phyloP scores from a whole-genome alignment of 2,329 filamentous ascomycete genomes.

The Neurospora sp. region DNA sequence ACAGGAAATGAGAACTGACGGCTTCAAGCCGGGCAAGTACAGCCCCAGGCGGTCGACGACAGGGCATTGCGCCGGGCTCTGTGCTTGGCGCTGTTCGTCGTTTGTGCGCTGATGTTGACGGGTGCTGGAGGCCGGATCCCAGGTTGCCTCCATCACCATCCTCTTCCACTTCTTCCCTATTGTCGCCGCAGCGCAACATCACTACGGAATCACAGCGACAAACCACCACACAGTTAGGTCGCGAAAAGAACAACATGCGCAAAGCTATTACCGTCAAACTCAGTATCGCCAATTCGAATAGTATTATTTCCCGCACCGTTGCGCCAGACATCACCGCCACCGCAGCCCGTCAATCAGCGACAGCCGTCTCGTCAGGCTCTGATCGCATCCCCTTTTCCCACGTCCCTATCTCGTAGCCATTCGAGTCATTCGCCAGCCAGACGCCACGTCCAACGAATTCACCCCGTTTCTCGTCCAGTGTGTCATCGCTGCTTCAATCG shows the following conservation, averaged over 20 bases:
- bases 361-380: conserved; percentile 3
- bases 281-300: conserved; percentile 13
- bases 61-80: not conserved
- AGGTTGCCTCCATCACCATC: conserved; percentile 12
- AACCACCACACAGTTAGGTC: not conserved
- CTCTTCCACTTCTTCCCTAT: conserved; percentile 12
- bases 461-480: not conserved
- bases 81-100: not conserved
- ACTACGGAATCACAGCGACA: conserved; percentile 7
- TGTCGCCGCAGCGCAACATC: conserved; percentile 1
- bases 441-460: not conserved
- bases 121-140: not conserved
- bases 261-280: conserved; percentile 12
- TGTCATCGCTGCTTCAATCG: not conserved
- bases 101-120: not conserved
- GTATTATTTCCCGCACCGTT: conserved; percentile 9
- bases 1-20: not conserved
- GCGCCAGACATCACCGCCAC: conserved; percentile 2
- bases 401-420: conserved; percentile 9
- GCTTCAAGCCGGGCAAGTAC: not conserved
- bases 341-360: conserved; percentile 3
- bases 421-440: not conserved
- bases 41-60: not conserved
- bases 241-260: conserved; percentile 16
- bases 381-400: conserved; percentile 6